A percentile compares a stretch with the other conserved stretches of the same genome.
phyloP scores from a whole-genome alignment of 2,329 filamentous ascomycete species.

The Claviceps maximensis region DNA sequence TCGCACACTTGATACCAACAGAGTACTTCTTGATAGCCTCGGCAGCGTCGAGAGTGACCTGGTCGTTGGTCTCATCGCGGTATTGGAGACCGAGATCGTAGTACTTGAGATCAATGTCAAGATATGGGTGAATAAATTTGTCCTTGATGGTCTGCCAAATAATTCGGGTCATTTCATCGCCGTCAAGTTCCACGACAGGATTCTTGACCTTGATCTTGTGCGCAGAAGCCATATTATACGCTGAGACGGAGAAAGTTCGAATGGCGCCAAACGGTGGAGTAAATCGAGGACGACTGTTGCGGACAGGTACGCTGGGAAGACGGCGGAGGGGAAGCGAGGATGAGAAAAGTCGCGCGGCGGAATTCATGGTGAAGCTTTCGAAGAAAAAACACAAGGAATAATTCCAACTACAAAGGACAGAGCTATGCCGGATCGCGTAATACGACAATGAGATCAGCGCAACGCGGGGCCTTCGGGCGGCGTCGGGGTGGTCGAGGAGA shows the following conservation, averaged over 20 bases:
- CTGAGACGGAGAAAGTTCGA: constrained; percentile 48
- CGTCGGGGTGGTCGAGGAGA: neutral
- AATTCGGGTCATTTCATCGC: constrained; percentile 92
- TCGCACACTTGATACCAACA: constrained; percentile 97
- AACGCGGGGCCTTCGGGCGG: constrained; percentile 1
- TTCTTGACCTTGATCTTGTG: constrained; percentile 99
- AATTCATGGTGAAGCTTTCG: constrained; percentile 12
- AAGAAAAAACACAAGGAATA: neutral
- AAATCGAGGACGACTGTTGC: constrained; percentile 25
- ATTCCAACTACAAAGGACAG: neutral
- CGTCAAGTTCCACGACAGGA: constrained; percentile 94
- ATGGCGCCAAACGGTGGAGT: constrained; percentile 30
- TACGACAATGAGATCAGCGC: neutral
- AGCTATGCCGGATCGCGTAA: neutral
- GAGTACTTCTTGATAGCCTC: constrained; percentile 99
- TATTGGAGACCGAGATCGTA: constrained; percentile 89
- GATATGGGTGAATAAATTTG: constrained; percentile 92
- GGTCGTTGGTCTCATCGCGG: constrained; percentile 89
- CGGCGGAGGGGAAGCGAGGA: constrained; percentile 17
- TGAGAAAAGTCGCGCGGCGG: constrained; percentile 19
- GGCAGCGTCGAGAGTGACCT: constrained; percentile 89
- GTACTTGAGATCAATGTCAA: constrained; percentile 97
- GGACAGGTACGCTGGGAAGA: constrained; percentile 12
- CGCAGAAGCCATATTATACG: constrained; percentile 44
- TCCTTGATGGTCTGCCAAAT: constrained; percentile 99